Conservation (phyloP, 768 basidiomycete species). For the Suillus variegatus region DNA sequence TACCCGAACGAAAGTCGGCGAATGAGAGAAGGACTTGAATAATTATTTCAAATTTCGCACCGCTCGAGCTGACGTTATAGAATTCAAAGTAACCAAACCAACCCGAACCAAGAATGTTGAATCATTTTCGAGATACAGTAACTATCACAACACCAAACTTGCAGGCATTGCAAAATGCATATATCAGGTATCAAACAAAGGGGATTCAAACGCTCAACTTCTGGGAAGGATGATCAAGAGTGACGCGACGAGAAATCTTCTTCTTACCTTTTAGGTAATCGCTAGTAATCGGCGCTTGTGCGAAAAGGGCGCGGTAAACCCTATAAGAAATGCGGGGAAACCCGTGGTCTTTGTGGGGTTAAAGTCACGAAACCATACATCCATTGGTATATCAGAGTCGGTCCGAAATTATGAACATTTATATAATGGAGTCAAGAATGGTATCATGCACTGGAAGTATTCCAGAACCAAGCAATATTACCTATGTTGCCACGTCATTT, state of each 20-base stretch:
- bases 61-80: no score
- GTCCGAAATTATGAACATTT: conserved; percentile 15
- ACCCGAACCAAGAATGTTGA: not conserved
- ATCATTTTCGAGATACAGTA: not conserved
- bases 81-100: not conserved
- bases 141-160: not conserved
- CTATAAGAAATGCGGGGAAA: conserved; percentile 7
- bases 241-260: not conserved
- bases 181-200: not conserved
- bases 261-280: not conserved
- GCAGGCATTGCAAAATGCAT: not conserved
- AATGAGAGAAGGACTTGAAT: not conserved
- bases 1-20: not conserved
- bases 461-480: not conserved
- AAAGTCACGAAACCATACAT: conserved; percentile 2
- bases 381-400: conserved; percentile 10
- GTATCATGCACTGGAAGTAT: conserved; percentile 4
- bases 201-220: not conserved
- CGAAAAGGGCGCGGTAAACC: not conserved
- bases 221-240: not conserved
- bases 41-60: not conserved
- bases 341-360: conserved; percentile 13
- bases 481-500: not conserved
- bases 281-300: not conserved
- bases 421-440: conserved; percentile 13